Percentiles rank a stretch among this genome's conserved stretches.
Conservation (phyloP, 306 rosid genomes). For the Gastrolobium villosum region DNA sequence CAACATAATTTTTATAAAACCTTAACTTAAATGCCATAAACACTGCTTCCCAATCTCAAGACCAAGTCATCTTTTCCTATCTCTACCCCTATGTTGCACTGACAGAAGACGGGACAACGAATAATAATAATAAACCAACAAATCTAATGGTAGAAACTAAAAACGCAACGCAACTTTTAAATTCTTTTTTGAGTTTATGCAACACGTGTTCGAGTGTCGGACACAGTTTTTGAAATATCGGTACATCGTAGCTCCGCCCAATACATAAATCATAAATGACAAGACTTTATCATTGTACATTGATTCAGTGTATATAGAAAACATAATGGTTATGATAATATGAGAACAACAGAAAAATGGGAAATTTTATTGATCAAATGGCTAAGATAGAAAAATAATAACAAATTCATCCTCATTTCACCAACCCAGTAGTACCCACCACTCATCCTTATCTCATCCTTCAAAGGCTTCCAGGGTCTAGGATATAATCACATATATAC, state of each 20-base stretch:
- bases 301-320: background rate
- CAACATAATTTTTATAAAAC: too few relatives aligned
- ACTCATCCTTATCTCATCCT: slow-evolving; percentile 53
- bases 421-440: slow-evolving; percentile 64
- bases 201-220: too few relatives aligned
- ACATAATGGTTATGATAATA: background rate
- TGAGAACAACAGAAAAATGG: background rate
- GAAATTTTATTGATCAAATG: slow-evolving; percentile 63
- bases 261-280: slow-evolving; percentile 39
- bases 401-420: slow-evolving; percentile 56
- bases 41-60: slow-evolving; percentile 13
- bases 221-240: too few relatives aligned
- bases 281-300: background rate
- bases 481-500: slow-evolving; percentile 68
- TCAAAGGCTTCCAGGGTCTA: slow-evolving; percentile 46
- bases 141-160: too few relatives aligned
- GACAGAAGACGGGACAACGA: too few relatives aligned
- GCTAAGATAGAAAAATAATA: slow-evolving; percentile 41
- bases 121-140: too few relatives aligned
- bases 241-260: background rate
- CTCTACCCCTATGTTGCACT: background rate
- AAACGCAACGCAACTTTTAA: too few relatives aligned
- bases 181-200: too few relatives aligned
- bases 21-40: slow-evolving; percentile 42
- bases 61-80: slow-evolving; percentile 40